Evolutionary conservation across 1,284 basidiomycete genomes (phyloP).

Genomic region (Phenoliferia sp.): DNA sequence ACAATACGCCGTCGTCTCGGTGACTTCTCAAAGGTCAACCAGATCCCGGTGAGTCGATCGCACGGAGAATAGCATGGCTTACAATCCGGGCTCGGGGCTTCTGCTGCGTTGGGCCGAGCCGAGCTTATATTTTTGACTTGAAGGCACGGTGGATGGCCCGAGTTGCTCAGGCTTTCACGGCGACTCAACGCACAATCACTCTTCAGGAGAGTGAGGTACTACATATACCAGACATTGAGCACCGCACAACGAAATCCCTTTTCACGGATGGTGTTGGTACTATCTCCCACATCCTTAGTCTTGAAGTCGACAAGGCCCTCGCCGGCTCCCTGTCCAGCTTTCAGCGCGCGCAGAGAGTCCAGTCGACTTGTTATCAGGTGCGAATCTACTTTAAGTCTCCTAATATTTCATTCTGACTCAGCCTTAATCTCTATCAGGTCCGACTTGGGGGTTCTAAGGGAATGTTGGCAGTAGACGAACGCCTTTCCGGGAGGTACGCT

Average conservation of each 20-base stretch:
- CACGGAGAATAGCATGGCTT: neutral
- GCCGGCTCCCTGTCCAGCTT: slow-evolving; percentile 40
- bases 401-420: neutral
- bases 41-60: too few species aligned
- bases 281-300: slow-evolving; percentile 56
- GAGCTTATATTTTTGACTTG: neutral
- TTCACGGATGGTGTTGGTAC: slow-evolving; percentile 69
- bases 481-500: slow-evolving; percentile 37
- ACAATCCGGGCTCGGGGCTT: neutral
- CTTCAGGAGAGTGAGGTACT: slow-evolving; percentile 39
- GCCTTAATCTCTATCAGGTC: slow-evolving; percentile 27
- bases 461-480: slow-evolving; percentile 57
- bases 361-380: slow-evolving; percentile 11
- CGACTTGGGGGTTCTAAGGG: slow-evolving; percentile 44
- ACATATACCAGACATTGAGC: slow-evolving; percentile 41
- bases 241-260: slow-evolving; percentile 40
- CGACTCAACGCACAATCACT: slow-evolving; percentile 57
- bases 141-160: slow-evolving; percentile 73
- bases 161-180: slow-evolving; percentile 73
- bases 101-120: neutral
- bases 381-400: neutral
- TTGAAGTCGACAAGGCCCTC: slow-evolving; percentile 51
- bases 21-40: slow-evolving; percentile 57
- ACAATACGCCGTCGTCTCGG: slow-evolving; percentile 59
- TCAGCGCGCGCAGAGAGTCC: neutral